A percentile compares a stretch with the other conserved stretches of the same genome.
These are phyloP conservation scores for Bruguiera parviflora DNA, from an alignment of 345 rosid genomes.

Conservation along the genomic window DNA sequence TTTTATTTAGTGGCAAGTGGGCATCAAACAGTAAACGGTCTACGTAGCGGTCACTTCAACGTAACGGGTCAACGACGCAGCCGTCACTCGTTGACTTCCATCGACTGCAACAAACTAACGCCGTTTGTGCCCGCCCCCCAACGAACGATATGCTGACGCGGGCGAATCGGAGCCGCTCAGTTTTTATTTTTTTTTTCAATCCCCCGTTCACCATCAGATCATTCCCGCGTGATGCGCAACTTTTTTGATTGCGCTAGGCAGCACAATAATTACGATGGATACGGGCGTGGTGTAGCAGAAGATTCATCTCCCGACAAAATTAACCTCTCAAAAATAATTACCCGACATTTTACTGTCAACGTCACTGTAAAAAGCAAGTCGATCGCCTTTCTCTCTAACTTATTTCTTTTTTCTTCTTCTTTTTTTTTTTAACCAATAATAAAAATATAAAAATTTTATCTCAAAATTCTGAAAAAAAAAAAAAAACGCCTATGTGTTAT, in stretches of 20 bases:
- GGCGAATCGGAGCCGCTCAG: conserved; percentile 6
- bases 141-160: conserved; percentile 10
- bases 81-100: conserved; percentile 20
- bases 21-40: not conserved
- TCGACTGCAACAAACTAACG: conserved; percentile 21
- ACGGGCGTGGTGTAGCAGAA: conserved; percentile 39
- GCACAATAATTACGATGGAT: conserved; percentile 36
- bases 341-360: too few species aligned
- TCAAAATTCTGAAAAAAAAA: too few species aligned
- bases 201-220: conserved; percentile 9
- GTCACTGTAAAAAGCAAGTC: too few species aligned
- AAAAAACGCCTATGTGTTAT: too few species aligned
- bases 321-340: too few species aligned
- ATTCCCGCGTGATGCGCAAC: conserved; percentile 17
- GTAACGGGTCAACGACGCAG: conserved; percentile 10
- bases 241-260: not conserved
- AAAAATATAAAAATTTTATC: too few species aligned
- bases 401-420: too few species aligned
- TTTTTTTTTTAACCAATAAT: too few species aligned
- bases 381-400: too few species aligned
- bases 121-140: conserved; percentile 22
- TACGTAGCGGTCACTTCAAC: too few species aligned
- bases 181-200: not conserved
- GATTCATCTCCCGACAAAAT: conserved; percentile 26
- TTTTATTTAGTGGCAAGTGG: not conserved